Conservation (phyloP, 225 moss, liverwort and hornwort genomes). For the Anthoceros angustus region DNA sequence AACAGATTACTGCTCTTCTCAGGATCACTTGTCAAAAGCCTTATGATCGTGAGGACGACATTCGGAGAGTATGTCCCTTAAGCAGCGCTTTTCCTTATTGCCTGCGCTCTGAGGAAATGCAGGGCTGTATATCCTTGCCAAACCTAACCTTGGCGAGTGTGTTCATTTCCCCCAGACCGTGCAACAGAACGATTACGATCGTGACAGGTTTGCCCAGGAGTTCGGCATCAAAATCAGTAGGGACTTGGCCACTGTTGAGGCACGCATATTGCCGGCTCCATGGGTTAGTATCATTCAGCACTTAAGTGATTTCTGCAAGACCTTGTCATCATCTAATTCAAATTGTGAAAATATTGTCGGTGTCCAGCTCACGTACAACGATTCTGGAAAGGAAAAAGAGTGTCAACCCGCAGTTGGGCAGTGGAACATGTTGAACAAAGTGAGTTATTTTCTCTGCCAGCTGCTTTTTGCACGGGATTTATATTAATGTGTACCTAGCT, state of each 20-base stretch:
- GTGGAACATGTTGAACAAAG: constrained; percentile 17
- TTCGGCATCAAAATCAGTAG: constrained; percentile 7
- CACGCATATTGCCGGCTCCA: constrained; percentile 6
- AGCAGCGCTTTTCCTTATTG: neutral
- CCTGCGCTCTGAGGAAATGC: neutral
- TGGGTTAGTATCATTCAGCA: neutral
- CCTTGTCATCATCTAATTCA: neutral
- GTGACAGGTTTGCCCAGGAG: constrained; percentile 5
- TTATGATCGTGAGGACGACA: neutral
- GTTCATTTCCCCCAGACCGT: neutral
- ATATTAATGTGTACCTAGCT: too few species aligned
- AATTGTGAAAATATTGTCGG: neutral
- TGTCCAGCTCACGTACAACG: constrained; percentile 4
- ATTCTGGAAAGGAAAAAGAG: constrained; percentile 6
- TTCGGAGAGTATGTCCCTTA: neutral
- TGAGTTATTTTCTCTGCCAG: constrained; percentile 3
- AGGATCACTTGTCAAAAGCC: constrained; percentile 5
- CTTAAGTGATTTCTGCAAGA: neutral
- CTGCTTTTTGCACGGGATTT: too few species aligned
- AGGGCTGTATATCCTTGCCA: too few species aligned
- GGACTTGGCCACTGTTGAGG: constrained; percentile 5
- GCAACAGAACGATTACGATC: constrained; percentile 4
- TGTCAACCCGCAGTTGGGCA: constrained; percentile 8
- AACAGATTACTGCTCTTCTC: constrained; percentile 9
- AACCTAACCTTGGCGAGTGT: too few species aligned